phyloP scores from a whole-genome alignment of 257 asterid genomes.

The Linaria vulgaris region DNA sequence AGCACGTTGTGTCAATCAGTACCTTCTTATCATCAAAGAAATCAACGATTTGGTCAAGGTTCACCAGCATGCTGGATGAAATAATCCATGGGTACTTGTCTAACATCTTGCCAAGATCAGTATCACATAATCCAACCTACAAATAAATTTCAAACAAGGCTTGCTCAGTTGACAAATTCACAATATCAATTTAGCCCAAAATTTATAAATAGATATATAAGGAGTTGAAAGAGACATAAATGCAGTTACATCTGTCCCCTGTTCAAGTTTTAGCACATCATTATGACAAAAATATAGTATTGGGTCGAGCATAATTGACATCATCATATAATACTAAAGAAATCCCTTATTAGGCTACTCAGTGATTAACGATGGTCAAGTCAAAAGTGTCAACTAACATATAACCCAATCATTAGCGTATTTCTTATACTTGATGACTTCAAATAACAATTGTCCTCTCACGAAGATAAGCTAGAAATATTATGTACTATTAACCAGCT shows the following conservation, averaged over 20 bases:
- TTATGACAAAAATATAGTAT: neutral
- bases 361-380: neutral
- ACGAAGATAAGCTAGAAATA: neutral
- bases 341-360: neutral
- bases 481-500: neutral
- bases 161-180: slow-evolving; percentile 6
- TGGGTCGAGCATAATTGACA: no score
- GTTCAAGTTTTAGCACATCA: slow-evolving; percentile 9
- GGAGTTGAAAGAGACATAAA: slow-evolving; percentile 2
- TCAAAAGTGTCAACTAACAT: neutral
- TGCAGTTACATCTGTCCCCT: neutral
- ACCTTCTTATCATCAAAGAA: slow-evolving; percentile 79
- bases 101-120: slow-evolving; percentile 62
- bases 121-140: slow-evolving; percentile 53
- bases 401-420: neutral
- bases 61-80: slow-evolving; percentile 61
- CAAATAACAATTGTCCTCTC: neutral
- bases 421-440: neutral
- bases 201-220: slow-evolving; percentile 4
- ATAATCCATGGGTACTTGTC: slow-evolving; percentile 95
- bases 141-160: slow-evolving; percentile 25
- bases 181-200: slow-evolving; percentile 3
- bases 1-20: slow-evolving; percentile 20
- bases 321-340: neutral
- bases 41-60: slow-evolving; percentile 53